phyloP scores from a whole-genome alignment of 306 rosid genomes.

The Vigna angularis region DNA sequence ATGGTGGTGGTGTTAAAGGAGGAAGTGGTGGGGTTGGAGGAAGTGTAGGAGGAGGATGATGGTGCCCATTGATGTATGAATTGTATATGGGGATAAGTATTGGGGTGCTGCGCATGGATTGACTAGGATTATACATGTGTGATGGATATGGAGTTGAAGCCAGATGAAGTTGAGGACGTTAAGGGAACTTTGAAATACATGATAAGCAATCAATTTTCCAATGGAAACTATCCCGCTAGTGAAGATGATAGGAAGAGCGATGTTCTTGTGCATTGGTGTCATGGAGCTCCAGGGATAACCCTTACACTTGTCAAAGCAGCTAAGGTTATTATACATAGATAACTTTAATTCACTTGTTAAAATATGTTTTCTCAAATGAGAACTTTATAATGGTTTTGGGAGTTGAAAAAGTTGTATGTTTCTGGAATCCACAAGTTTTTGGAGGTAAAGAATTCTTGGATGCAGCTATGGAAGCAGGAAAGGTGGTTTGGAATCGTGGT shows the following conservation, averaged over 20 bases:
- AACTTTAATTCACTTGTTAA: slow-evolving; percentile 25
- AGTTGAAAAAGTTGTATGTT: neutral
- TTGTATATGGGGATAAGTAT: no score
- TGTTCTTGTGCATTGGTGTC: slow-evolving; percentile 85
- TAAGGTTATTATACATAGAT: slow-evolving; percentile 50
- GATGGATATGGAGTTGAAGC: slow-evolving; percentile 62
- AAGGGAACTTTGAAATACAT: slow-evolving; percentile 73
- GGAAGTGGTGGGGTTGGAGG: neutral
- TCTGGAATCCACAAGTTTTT: slow-evolving; percentile 54
- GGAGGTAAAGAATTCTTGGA: slow-evolving; percentile 62
- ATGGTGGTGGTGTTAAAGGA: neutral
- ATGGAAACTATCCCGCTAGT: slow-evolving; percentile 73
- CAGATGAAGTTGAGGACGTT: slow-evolving; percentile 73
- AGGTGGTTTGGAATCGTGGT: slow-evolving; percentile 69
- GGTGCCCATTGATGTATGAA: neutral
- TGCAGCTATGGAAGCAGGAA: slow-evolving; percentile 74
- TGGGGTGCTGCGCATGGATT: neutral
- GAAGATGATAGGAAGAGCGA: slow-evolving; percentile 66
- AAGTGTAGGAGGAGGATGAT: neutral
- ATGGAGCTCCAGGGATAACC: slow-evolving; percentile 83
- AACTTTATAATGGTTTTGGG: slow-evolving; percentile 5
- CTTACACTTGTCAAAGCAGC: slow-evolving; percentile 85
- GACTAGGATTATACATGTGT: slow-evolving; percentile 43
- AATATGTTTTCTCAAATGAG: slow-evolving; percentile 13
- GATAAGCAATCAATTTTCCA: slow-evolving; percentile 58